These are phyloP conservation scores for Niebla homalea DNA, from an alignment of 495 filamentous ascomycete species.

Conservation along the genomic window DNA sequence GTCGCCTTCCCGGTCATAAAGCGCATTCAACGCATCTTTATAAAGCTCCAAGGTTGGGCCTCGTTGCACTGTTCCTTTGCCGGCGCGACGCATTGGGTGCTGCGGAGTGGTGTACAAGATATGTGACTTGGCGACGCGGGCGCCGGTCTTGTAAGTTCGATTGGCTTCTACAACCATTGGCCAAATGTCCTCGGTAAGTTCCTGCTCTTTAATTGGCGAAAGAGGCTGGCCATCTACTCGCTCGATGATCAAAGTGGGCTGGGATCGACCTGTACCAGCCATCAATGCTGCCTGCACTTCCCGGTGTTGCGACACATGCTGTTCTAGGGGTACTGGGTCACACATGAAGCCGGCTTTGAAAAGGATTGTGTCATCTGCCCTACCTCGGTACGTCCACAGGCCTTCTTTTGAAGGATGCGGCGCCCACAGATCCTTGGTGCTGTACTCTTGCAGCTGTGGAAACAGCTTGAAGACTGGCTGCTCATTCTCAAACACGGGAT, in stretches of 20 bases:
- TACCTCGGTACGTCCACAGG: conserved; percentile 22
- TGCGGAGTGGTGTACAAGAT: conserved; percentile 26
- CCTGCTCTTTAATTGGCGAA: background rate
- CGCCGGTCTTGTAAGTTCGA: conserved; percentile 26
- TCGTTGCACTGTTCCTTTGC: conserved; percentile 35
- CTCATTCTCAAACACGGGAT: conserved; percentile 23
- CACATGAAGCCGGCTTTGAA: conserved; percentile 31
- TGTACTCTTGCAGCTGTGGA: conserved; percentile 37
- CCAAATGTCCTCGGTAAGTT: conserved; percentile 23
- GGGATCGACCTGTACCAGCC: conserved; percentile 23
- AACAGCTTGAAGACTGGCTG: conserved; percentile 42
- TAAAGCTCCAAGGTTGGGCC: conserved; percentile 16
- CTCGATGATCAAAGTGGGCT: conserved; percentile 27
- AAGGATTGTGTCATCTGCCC: conserved; percentile 29
- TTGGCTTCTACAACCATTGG: conserved; percentile 37
- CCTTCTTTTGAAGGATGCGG: conserved; percentile 19
- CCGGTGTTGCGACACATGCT: conserved; percentile 15
- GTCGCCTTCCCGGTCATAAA: conserved; percentile 14
- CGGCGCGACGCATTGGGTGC: conserved; percentile 28
- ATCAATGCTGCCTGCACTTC: conserved; percentile 23
- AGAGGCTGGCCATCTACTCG: background rate
- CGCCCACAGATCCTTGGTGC: conserved; percentile 42
- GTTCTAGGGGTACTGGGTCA: conserved; percentile 29
- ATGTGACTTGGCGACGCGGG: conserved; percentile 26
- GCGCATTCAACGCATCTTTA: conserved; percentile 13